A percentile compares a stretch with the other conserved stretches of the same genome.
Conservation (phyloP, 225 moss, liverwort and hornwort genomes). For the Physcomitrium patens region DNA sequence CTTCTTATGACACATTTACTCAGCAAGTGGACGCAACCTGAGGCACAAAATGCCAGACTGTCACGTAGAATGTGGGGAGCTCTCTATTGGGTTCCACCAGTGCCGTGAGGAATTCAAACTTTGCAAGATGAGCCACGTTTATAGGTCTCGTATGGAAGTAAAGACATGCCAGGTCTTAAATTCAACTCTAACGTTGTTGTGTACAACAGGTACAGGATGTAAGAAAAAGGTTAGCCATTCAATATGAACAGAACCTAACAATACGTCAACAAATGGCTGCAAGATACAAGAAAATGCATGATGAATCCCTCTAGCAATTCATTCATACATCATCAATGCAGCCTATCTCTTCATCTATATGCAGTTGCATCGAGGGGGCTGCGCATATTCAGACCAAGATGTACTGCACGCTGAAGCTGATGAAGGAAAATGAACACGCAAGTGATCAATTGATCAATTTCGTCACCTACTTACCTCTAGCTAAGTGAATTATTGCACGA, state of each 20-base stretch:
- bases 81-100: slow-evolving; percentile 11
- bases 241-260: too few species aligned
- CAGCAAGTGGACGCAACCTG: not conserved
- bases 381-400: not conserved
- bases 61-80: slow-evolving; percentile 7
- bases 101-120: slow-evolving; percentile 16
- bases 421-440: not conserved
- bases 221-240: not conserved
- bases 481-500: not conserved
- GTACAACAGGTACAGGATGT: slow-evolving; percentile 15
- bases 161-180: slow-evolving; percentile 44
- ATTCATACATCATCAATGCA: not conserved
- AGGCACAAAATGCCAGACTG: not conserved
- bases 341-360: not conserved
- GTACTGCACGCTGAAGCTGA: slow-evolving; percentile 1
- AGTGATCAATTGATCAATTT: not conserved
- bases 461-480: not conserved
- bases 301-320: not conserved
- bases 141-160: not conserved
- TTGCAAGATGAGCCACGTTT: slow-evolving; percentile 27
- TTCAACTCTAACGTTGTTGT: slow-evolving; percentile 28
- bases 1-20: not conserved
- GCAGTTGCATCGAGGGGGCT: not conserved
- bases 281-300: not conserved
- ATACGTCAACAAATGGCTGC: not conserved